Percentiles rank a stretch among this genome's conserved stretches.
Conservation (phyloP, 2,329 filamentous ascomycete species). For the Elsinoe batatas region DNA sequence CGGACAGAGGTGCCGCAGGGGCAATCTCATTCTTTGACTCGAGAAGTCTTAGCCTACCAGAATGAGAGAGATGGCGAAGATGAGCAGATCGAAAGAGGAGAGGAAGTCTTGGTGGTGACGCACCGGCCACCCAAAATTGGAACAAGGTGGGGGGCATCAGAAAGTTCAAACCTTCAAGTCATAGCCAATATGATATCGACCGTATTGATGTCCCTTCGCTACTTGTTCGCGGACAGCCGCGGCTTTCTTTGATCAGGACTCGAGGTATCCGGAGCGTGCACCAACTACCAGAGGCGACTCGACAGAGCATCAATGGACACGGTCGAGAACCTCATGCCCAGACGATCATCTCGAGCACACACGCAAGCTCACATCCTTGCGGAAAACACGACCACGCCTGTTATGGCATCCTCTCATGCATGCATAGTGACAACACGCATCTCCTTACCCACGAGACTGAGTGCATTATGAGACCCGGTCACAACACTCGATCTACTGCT, state of each 20-base stretch:
- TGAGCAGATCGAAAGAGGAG: not conserved
- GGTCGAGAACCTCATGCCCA: not conserved
- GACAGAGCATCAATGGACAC: not conserved
- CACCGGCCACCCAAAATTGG: conserved; percentile 7
- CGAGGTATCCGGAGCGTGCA: not conserved
- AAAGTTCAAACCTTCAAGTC: not conserved
- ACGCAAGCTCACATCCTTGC: not conserved
- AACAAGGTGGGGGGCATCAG: not conserved
- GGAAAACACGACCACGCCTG: not conserved
- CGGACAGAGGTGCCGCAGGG: not conserved
- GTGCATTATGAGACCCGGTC: not conserved
- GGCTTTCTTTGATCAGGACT: not conserved
- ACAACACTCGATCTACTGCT: not conserved
- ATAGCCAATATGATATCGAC: conserved; percentile 3
- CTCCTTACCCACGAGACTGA: not conserved
- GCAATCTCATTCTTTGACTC: not conserved
- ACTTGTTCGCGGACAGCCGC: not conserved
- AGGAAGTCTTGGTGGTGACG: conserved; percentile 9
- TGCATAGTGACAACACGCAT: not conserved
- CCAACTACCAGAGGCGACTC: not conserved
- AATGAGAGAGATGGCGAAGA: not conserved
- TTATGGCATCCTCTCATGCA: not conserved
- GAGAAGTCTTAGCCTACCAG: not conserved
- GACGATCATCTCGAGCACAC: not conserved
- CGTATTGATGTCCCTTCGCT: not conserved